phyloP scores from a whole-genome alignment of 73 alveolate genomes.

The Loxodes magnus region DNA sequence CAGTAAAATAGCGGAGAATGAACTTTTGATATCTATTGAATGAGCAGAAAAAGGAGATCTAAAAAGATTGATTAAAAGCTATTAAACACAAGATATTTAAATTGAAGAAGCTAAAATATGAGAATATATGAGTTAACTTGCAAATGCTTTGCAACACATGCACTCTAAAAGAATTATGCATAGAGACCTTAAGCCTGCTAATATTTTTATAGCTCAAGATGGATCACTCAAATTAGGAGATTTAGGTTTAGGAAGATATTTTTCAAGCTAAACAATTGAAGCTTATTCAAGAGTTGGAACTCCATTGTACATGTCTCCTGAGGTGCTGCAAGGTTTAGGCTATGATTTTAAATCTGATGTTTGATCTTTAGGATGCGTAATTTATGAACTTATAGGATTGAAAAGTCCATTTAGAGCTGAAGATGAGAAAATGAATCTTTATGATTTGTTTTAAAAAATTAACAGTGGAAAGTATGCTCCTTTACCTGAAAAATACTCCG shows the following conservation, averaged over 20 bases:
- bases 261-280: constrained; percentile 85
- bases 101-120: constrained; percentile 74
- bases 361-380: constrained; percentile 94
- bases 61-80: constrained; percentile 63
- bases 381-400: constrained; percentile 76
- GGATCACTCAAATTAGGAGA: constrained; percentile 89
- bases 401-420: constrained; percentile 29
- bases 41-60: constrained; percentile 99
- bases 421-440: constrained; percentile 81
- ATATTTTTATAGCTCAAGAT: constrained; percentile 75
- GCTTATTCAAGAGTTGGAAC: constrained; percentile 95
- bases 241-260: constrained; percentile 84
- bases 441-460: constrained; percentile 79
- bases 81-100: constrained; percentile 60
- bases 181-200: constrained; percentile 95
- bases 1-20: constrained; percentile 81
- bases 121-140: constrained; percentile 77
- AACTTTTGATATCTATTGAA: constrained; percentile 87
- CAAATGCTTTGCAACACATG: constrained; percentile 90
- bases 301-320: constrained; percentile 75
- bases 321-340: constrained; percentile 68
- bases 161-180: constrained; percentile 92
- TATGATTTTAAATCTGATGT: constrained; percentile 94
- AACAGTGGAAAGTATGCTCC: constrained; percentile 78
- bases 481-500: constrained; percentile 34